Evolutionary conservation across 2,329 filamentous ascomycete species (phyloP), one percentile per base, ranked within the genome.

Genomic region (Penicillium sp.): DNA sequence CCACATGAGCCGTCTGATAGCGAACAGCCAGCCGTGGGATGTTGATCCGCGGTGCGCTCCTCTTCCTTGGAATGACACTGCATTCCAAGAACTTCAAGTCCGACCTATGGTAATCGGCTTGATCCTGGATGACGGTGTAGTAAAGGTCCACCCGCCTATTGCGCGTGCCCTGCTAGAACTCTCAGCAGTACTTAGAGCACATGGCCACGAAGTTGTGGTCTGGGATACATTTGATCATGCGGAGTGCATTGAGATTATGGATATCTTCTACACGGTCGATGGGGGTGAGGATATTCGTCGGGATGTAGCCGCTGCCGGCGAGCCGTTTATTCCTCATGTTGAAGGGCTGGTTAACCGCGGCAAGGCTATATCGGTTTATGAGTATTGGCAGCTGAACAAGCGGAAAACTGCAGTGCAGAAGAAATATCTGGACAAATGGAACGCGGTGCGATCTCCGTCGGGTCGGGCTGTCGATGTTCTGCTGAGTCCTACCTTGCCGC

Each of bases 321-420:
- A 85, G 48, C 81, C 81, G 0, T 75, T 74, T 35, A 74, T 83
- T 3, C 75, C 77, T 0, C 77, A 81, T 48, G 80, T 85, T 0
- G 71, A 82, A 57, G 72, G 68, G 0, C 69, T 85, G 6, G 63
- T 84, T 13, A 77, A 78, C 45, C 69, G 72, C 0, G 77, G 72
- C 2, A 56, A 72, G 10, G 61, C 79, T 1, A 78, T 84, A 13
- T 81, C 78, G 0, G 79, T 84, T 0, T 83, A 79, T 26, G 72
- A 81, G 4, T 85, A 85, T 64, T 85, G 81, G 82, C 80, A 84
- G 56, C 70, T 85, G 6, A 84, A 84, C 64, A 78, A 71, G 52
- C 71, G 73, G 24, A 84, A 84, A 58, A 49, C 72, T 24, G 69
- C 66, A 0, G 68, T 73, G 4, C 78, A 82, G 54, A 75, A 81